A percentile compares a stretch with the other conserved stretches of the same genome.
Conservation (phyloP, 2,329 filamentous ascomycete species). For the Penicillium paneum region DNA sequence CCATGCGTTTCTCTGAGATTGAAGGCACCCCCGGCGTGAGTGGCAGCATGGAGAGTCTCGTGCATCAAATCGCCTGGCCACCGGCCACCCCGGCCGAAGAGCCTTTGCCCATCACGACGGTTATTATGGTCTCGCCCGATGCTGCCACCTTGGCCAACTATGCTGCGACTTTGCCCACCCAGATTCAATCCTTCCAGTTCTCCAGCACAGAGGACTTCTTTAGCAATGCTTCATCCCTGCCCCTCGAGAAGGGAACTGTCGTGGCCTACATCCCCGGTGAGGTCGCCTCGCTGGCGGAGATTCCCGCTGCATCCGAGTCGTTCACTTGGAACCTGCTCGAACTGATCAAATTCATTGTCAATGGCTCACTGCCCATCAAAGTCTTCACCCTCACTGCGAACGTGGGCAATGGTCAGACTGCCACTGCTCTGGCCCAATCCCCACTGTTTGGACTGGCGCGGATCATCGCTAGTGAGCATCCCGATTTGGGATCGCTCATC, state of each 20-base stretch:
- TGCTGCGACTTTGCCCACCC: background rate
- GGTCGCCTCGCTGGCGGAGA: background rate
- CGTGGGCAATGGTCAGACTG: constrained; percentile 23
- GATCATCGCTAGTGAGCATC: constrained; percentile 41
- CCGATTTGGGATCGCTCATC: constrained; percentile 40
- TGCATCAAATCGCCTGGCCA: constrained; percentile 41
- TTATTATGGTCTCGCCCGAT: constrained; percentile 5
- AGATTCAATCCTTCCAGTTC: background rate
- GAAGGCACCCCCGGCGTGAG: constrained; percentile 30
- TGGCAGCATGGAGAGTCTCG: constrained; percentile 22
- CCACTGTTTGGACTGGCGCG: constrained; percentile 38
- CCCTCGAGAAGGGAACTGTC: constrained; percentile 1
- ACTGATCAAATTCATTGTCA: constrained; percentile 4
- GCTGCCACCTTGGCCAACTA: background rate
- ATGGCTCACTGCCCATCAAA: constrained; percentile 11
- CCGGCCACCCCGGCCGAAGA: constrained; percentile 34
- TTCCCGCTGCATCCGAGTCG: background rate
- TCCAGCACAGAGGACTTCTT: background rate
- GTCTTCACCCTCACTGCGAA: constrained; percentile 33
- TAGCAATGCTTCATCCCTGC: background rate
- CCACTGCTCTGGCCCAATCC: constrained; percentile 35
- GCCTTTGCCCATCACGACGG: constrained; percentile 21
- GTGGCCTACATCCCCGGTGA: constrained; percentile 12
- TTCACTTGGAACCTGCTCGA: constrained; percentile 9
- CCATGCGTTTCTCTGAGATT: constrained; percentile 43